These are phyloP conservation scores for Hyaloscypha finlandica DNA, from an alignment of 495 filamentous ascomycete genomes.

Conservation along the genomic window DNA sequence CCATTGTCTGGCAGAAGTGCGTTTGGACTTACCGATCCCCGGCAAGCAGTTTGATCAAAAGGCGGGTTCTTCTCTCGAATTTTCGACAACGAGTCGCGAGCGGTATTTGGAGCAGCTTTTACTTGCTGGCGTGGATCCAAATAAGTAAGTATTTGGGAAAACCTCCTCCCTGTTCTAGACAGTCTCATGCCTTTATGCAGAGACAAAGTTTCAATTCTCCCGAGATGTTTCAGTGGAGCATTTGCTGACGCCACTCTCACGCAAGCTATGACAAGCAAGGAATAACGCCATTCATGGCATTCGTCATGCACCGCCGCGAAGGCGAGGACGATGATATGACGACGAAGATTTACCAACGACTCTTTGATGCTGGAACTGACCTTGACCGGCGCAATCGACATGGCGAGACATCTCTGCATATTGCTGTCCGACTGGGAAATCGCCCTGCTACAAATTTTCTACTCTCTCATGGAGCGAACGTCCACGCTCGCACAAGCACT, in stretches of 20 bases:
- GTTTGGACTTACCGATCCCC: conserved; percentile 28
- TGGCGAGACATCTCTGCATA: conserved; percentile 48
- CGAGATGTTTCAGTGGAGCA: neutral
- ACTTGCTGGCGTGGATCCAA: conserved; percentile 39
- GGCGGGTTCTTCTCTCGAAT: neutral
- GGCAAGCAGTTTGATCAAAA: neutral
- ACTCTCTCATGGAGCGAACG: conserved; percentile 45
- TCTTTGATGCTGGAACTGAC: conserved; percentile 37
- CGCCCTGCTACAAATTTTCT: conserved; percentile 47
- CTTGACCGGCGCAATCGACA: conserved; percentile 44
- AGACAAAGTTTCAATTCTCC: neutral
- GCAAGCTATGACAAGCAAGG: conserved; percentile 43
- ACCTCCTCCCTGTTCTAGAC: neutral
- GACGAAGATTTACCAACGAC: conserved; percentile 35
- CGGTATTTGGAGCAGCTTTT: conserved; percentile 42
- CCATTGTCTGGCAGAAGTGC: conserved; percentile 50
- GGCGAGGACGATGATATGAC: conserved; percentile 34
- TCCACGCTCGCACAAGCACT: conserved; percentile 33
- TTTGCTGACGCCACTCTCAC: neutral
- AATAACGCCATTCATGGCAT: conserved; percentile 50
- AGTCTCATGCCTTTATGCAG: neutral
- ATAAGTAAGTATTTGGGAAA: conserved; percentile 17
- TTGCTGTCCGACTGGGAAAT: conserved; percentile 46
- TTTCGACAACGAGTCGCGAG: conserved; percentile 24
- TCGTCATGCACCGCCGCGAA: conserved; percentile 43